These are phyloP conservation scores for Pyracantha coccinea DNA, from an alignment of 331 rosid genomes.

Conservation along the genomic window DNA sequence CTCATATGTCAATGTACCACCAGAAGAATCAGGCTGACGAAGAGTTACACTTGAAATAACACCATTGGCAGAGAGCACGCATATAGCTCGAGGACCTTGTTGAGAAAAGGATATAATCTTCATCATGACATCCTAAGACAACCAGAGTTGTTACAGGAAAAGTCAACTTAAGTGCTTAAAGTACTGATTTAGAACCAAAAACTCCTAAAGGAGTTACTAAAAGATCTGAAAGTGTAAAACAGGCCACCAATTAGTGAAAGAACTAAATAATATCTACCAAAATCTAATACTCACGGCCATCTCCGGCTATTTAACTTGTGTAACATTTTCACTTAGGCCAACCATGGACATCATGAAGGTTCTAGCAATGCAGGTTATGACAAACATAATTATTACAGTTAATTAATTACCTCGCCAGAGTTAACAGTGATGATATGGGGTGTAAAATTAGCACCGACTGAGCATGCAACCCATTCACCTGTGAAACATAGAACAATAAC, in stretches of 20 bases:
- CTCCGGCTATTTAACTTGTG: background rate
- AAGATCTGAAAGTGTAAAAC: background rate
- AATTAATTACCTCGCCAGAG: slow-evolving; percentile 72
- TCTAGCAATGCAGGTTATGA: background rate
- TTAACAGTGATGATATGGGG: slow-evolving; percentile 91
- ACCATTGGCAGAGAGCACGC: slow-evolving; percentile 92
- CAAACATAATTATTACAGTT: background rate
- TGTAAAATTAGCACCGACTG: slow-evolving; percentile 89
- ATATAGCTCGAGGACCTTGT: slow-evolving; percentile 96
- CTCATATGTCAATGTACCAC: slow-evolving; percentile 97
- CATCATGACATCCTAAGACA: slow-evolving; percentile 85
- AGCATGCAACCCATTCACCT: slow-evolving; percentile 90
- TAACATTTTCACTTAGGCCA: background rate
- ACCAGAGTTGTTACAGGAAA: slow-evolving; percentile 15
- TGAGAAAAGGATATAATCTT: slow-evolving; percentile 97
- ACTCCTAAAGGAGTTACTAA: background rate
- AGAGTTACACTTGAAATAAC: slow-evolving; percentile 95
- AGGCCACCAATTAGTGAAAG: background rate
- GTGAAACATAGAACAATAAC: slow-evolving; percentile 4
- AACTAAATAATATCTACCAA: background rate
- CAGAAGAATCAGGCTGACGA: slow-evolving; percentile 97
- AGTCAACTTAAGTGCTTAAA: background rate
- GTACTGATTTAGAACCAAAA: background rate
- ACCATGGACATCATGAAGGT: background rate
- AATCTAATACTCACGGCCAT: background rate